Evolutionary conservation across 2,329 filamentous ascomycete genomes (phyloP), one percentile per base, ranked within the genome.

Genomic region (Coniella lustricola): DNA sequence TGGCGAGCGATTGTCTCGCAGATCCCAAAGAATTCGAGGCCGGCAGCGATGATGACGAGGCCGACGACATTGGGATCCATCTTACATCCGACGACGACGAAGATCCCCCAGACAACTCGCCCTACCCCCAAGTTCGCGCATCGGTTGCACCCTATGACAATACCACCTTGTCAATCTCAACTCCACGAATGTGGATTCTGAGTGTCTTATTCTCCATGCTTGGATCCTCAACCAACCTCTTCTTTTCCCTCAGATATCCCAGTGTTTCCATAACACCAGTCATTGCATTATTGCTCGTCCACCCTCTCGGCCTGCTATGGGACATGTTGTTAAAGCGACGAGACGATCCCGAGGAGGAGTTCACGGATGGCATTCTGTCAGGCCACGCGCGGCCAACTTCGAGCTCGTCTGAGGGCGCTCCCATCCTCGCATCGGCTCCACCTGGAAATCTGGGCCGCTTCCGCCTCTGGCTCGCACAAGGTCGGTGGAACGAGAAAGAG

Each of bases 191-290:
- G 87, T 93, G 87, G 88, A 74, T 74, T 29, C 66, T 93, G 16
- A 89, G 87, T n/a, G 75, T 87, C 32, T 62, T 93, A 9, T 93
- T 93, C 64, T 84, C 87, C 8, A 74, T 93, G 33, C 76, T 90
- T 34, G 88, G 88, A 53, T 91, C 87, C 40, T 86, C 85, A 2
- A 89, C 86, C 32, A 93, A 93, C 64, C 70, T 94, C 35, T 93
- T 94, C 70, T 95, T 94, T 71, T 90, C 87, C 32, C 72, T 94
- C 62, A 79, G 89, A 77, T 94, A 93, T 73, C 89, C 89, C 22
- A 93, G 88, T 64, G 87, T 94, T 64, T 85, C 86, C 52, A 91
- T 94, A 60, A 91, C 87, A 18, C 88, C 88, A 34, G 86, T 95
- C 56, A 94, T 95, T 69, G 87, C 88, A 25, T 74, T 93, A 59